Evolutionary conservation across 2,329 filamentous ascomycete genomes (phyloP).

Genomic region (Fusarium hostae): DNA sequence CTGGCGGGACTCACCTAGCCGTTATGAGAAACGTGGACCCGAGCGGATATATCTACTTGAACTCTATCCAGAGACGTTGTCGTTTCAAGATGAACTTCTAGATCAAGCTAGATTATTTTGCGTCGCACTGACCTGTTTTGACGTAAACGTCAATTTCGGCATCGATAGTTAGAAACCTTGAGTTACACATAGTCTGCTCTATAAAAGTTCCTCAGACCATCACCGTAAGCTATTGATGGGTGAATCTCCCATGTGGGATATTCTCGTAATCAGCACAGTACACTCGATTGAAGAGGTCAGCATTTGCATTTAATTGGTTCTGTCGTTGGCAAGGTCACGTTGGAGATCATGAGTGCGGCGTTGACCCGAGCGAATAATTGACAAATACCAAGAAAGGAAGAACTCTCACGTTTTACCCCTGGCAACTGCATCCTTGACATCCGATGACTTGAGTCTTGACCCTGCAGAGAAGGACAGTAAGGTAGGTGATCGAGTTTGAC

Average conservation of each 20-base stretch:
- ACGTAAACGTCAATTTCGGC: background rate
- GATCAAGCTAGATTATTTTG: slow-evolving; percentile 6
- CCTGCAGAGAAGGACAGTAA: background rate
- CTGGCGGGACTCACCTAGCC: background rate
- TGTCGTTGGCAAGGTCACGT: background rate
- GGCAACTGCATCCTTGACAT: slow-evolving; percentile 10
- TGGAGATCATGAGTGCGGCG: background rate
- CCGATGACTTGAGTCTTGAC: background rate
- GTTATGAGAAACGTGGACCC: background rate
- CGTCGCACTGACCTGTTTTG: background rate
- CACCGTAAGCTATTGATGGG: background rate
- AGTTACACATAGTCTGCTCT: background rate
- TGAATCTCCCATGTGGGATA: background rate
- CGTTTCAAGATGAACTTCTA: slow-evolving; percentile 10
- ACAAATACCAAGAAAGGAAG: slow-evolving; percentile 4
- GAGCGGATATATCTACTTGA: slow-evolving; percentile 8
- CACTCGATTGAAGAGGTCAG: background rate
- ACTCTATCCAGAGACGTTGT: background rate
- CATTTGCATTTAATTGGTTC: background rate
- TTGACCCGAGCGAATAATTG: slow-evolving; percentile 12
- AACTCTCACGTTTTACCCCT: slow-evolving; percentile 17
- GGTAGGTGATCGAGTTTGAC: slow-evolving; percentile 8
- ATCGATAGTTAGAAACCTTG: background rate
- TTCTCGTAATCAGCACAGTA: slow-evolving; percentile 4
- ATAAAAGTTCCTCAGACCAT: background rate